Conservation (phyloP, 164 flowering plant species). For the Paratinospora sagittata region DNA sequence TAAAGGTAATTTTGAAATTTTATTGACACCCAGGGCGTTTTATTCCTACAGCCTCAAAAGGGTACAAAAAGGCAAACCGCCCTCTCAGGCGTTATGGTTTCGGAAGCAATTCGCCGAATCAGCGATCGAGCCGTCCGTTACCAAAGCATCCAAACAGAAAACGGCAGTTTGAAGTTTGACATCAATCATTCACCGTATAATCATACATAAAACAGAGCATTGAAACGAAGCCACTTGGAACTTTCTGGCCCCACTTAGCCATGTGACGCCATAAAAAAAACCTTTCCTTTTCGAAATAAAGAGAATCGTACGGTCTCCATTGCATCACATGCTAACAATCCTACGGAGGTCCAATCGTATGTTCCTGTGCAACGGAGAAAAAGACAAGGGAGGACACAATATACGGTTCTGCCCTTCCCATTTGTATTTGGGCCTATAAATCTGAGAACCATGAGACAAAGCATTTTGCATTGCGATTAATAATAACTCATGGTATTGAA, state of each 20-base stretch:
- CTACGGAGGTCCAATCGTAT: background rate
- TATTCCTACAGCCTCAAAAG: background rate
- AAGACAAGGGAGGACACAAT: background rate
- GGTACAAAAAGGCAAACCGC: background rate
- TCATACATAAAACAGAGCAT: background rate
- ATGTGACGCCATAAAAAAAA: background rate
- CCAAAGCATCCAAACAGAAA: background rate
- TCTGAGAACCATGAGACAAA: background rate
- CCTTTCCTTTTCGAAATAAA: background rate
- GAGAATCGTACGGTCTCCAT: conserved; percentile 1
- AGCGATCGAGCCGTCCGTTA: background rate
- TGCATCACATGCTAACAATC: background rate
- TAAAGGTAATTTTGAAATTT: too few species aligned
- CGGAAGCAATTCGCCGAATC: background rate
- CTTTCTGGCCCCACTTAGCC: background rate
- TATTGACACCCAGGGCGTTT: background rate
- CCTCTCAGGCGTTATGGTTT: background rate
- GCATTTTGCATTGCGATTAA: too few species aligned
- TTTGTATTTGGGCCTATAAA: background rate
- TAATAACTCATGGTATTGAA: background rate
- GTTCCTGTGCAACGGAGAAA: background rate
- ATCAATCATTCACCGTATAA: background rate
- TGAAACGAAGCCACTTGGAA: background rate
- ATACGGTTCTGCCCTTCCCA: background rate
- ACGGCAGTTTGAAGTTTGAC: background rate